Evolutionary conservation across 2,329 filamentous ascomycete genomes (phyloP), one percentile per base, ranked within the genome.

Genomic region (Corniculantispora saksenae): DNA sequence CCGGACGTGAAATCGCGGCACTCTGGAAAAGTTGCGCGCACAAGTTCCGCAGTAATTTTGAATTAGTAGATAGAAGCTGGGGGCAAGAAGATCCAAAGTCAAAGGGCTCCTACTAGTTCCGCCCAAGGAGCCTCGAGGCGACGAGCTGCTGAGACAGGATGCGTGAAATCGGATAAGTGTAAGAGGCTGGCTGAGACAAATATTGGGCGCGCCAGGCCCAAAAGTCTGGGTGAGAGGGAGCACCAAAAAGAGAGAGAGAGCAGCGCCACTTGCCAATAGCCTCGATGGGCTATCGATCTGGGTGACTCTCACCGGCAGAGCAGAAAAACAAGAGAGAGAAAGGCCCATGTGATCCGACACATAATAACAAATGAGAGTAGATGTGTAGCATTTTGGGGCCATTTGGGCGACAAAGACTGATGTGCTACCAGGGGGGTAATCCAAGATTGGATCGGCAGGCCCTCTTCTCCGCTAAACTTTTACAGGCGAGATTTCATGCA

Each of bases 111-210:
- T 6, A 6, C 25, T 27, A 29, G 25, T 23, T 10, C 17, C 13
- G 10, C 12, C 15, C 10, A 10, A 51, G 8, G n/a, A n/a, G n/a
- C n/a, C n/a, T n/a, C n/a, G n/a, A 25, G 23, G 40, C 43, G 56
- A 13, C 7, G 6, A 9, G 40, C 25, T 38, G 5, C 25, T 50
- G 56, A 59, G 56, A 59, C 56, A 59, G 9, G 5, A n/a, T 3
- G 13, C 40, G 17, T n/a, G 40, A 48, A 59, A 35, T 48, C 56
- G 43, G 43, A 48, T 21, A 10, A 45, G 54, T 21, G 38, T 29
- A 45, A 57, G 54, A 59, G 56, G 56, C 56, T 48, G 40, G 56
- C 57, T 48, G 57, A 60, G 57, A 60, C 57, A 58, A 58, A 50
- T 60, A 60, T 50, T 60, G 29, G 55, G 55, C 40, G 40, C 15